A percentile compares a stretch with the other conserved stretches of the same genome.
These are phyloP conservation scores for Geotrichum phurueaensis DNA, from an alignment of 1,139 yeast genomes.

Conservation along the genomic window DNA sequence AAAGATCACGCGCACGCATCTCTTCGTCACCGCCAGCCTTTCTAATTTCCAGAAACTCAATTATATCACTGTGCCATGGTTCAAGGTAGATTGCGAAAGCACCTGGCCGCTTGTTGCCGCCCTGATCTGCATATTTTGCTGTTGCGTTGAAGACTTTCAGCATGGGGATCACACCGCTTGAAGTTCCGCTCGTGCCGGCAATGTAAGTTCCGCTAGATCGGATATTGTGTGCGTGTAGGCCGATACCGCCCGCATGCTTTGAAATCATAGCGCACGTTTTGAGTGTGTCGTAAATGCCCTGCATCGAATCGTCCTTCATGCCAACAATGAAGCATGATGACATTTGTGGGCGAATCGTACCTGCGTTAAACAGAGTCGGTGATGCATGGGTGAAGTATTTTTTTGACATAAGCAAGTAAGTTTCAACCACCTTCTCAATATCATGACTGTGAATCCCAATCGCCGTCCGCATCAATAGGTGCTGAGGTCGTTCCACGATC, in stretches of 20 bases:
- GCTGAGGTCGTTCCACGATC: constrained; percentile 76
- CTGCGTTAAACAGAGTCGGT: constrained; percentile 77
- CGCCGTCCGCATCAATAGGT: constrained; percentile 71
- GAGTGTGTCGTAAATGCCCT: constrained; percentile 72
- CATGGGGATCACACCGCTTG: constrained; percentile 79
- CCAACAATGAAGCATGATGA: constrained; percentile 77
- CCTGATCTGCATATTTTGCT: constrained; percentile 83
- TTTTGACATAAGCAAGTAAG: constrained; percentile 70
- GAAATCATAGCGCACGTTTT: constrained; percentile 73
- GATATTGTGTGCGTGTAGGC: constrained; percentile 70
- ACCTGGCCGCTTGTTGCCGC: constrained; percentile 83
- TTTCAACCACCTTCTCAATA: constrained; percentile 54
- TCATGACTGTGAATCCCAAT: constrained; percentile 70
- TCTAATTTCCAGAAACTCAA: constrained; percentile 65
- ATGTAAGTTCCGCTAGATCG: constrained; percentile 67
- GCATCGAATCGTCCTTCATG: constrained; percentile 74
- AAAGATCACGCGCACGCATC: constrained; percentile 72
- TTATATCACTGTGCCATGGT: constrained; percentile 81
- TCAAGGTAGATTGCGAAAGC: constrained; percentile 76
- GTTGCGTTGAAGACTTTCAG: constrained; percentile 75
- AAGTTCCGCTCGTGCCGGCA: constrained; percentile 70
- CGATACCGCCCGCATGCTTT: constrained; percentile 80
- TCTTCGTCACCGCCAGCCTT: constrained; percentile 83
- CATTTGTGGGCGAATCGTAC: constrained; percentile 68
- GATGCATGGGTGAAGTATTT: constrained; percentile 74